phyloP scores from a whole-genome alignment of 2,329 filamentous ascomycete species.

The Madurella fahalii region DNA sequence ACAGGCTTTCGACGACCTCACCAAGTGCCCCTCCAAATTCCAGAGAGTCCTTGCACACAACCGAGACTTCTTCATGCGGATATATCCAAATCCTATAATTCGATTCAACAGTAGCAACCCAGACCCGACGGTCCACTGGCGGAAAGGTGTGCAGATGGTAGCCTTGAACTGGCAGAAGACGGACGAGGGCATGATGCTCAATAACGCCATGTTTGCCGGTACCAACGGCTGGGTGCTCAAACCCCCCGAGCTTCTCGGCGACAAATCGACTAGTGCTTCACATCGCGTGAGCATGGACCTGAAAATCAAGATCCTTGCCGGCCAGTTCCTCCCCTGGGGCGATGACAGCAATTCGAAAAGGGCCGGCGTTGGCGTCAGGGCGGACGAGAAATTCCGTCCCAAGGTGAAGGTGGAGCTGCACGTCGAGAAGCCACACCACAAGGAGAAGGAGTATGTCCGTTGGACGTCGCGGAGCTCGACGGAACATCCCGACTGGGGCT shows the following conservation, averaged over 20 bases:
- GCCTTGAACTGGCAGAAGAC: conserved; percentile 97
- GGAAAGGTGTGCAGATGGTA: conserved; percentile 93
- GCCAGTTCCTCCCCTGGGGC: conserved; percentile 66
- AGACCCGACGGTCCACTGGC: conserved; percentile 87
- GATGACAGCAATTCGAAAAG: conserved; percentile 40
- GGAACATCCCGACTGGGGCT: conserved; percentile 60
- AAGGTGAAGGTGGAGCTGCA: conserved; percentile 78
- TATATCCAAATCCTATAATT: conserved; percentile 71
- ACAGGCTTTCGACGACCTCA: conserved; percentile 60
- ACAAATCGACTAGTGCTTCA: conserved; percentile 37
- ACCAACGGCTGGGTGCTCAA: conserved; percentile 83
- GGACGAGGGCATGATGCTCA: conserved; percentile 92
- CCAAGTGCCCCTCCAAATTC: conserved; percentile 14
- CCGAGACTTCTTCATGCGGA: conserved; percentile 79
- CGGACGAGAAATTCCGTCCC: conserved; percentile 59
- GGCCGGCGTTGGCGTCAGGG: conserved; percentile 35
- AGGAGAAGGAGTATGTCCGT: conserved; percentile 47
- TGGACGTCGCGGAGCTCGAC: conserved; percentile 54
- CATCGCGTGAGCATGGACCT: conserved; percentile 7
- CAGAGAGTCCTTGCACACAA: conserved; percentile 77
- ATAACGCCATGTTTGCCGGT: conserved; percentile 93
- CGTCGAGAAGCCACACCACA: conserved; percentile 57
- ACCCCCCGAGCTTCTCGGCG: conserved; percentile 65
- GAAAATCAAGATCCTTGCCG: conserved; percentile 59
- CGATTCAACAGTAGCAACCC: conserved; percentile 90